Percentiles rank a stretch among this genome's conserved stretches.
phyloP scores from a whole-genome alignment of 2,329 filamentous ascomycete genomes.

The Penicillium freii region DNA sequence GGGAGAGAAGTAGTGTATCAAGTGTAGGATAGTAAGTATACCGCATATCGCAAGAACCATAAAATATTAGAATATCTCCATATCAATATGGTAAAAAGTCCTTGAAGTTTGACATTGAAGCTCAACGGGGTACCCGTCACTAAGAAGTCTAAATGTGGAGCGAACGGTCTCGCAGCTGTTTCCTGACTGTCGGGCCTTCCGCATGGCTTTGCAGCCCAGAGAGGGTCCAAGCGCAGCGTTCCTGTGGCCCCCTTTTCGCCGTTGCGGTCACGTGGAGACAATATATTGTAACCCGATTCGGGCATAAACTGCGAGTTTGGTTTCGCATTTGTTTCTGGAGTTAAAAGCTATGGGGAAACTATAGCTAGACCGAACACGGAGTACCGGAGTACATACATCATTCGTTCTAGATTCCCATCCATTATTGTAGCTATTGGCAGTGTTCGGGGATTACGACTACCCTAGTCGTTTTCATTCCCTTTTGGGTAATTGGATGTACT shows the following conservation, averaged over 20 bases:
- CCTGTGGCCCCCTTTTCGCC: conserved; percentile 2
- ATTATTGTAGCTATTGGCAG: not conserved
- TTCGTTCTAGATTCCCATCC: not conserved
- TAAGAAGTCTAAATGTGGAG: conserved; percentile 24
- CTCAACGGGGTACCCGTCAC: not conserved
- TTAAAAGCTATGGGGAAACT: not conserved
- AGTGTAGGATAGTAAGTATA: not conserved
- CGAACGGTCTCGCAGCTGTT: conserved; percentile 39
- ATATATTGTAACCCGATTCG: not conserved
- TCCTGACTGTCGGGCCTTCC: conserved; percentile 38
- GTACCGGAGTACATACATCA: not conserved
- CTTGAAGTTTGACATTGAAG: not conserved
- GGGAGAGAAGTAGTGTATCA: not conserved
- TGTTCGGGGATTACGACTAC: not conserved
- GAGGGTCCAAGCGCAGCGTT: conserved; percentile 21
- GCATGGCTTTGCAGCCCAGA: conserved; percentile 23
- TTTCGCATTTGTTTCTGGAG: not conserved
- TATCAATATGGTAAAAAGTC: not conserved
- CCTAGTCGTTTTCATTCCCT: not conserved
- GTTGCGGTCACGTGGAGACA: conserved; percentile 17
- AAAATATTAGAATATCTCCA: not conserved
- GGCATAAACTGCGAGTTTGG: not conserved
- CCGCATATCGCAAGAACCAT: not conserved
- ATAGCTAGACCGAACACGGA: not conserved
- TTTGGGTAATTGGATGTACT: not conserved